Conservation (phyloP, 1,284 basidiomycete species). For the Boletus semigastroideus region DNA sequence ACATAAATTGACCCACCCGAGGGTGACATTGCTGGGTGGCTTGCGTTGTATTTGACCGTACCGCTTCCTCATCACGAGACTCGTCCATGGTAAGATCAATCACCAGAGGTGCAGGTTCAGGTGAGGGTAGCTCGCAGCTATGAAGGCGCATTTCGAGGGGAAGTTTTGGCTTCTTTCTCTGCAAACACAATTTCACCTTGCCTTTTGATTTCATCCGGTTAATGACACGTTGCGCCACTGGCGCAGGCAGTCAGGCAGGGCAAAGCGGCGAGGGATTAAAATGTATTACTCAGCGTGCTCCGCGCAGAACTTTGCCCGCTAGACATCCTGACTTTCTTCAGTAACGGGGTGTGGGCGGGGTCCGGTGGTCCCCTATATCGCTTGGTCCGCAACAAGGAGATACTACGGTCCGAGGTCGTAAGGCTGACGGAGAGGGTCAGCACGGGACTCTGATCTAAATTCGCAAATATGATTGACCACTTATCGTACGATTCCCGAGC, state of each 20-base stretch:
- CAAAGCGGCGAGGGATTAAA: neutral
- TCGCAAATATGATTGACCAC: constrained; percentile 4
- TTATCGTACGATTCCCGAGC: constrained; percentile 25
- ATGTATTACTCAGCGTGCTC: constrained; percentile 21
- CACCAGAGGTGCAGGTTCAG: constrained; percentile 6
- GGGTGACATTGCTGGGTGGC: neutral
- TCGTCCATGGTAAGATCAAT: constrained; percentile 27
- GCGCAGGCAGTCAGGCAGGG: constrained; percentile 12
- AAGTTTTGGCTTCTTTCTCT: constrained; percentile 14
- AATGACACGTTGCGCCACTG: constrained; percentile 31
- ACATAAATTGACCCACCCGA: constrained; percentile 16
- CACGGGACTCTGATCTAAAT: neutral
- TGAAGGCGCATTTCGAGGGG: constrained; percentile 22
- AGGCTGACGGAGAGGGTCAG: constrained; percentile 18
- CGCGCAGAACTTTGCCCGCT: constrained; percentile 15
- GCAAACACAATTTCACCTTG: constrained; percentile 25
- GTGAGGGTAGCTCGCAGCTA: constrained; percentile 8
- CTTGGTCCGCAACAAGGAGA: constrained; percentile 12
- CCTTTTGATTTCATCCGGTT: constrained; percentile 31
- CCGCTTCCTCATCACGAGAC: constrained; percentile 4
- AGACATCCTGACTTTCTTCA: constrained; percentile 27
- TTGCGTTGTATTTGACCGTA: neutral
- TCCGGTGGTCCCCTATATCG: constrained; percentile 5
- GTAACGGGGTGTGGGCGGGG: constrained; percentile 4
- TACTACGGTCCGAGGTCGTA: neutral